A percentile compares a stretch with the other conserved stretches of the same genome.
phyloP scores from a whole-genome alignment of 208 protist genomes.

The Angomonas ambiguus region DNA sequence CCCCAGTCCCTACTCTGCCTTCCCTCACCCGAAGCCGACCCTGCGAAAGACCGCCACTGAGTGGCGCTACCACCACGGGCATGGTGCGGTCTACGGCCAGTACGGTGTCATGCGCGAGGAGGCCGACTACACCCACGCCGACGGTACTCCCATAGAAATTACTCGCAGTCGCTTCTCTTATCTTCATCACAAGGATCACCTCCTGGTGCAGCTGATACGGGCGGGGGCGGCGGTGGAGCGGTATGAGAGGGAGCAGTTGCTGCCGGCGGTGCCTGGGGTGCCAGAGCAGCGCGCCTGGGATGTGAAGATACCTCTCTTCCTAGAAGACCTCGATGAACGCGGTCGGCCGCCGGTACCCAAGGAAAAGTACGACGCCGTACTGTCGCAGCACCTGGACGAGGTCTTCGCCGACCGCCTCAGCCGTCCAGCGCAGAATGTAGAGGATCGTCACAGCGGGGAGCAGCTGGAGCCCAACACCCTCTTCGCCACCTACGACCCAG shows the following conservation, averaged over 20 bases:
- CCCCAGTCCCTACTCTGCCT: conserved; percentile 38
- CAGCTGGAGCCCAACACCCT: conserved; percentile 71
- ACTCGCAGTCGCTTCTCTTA: conserved; percentile 64
- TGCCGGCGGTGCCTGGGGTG: conserved; percentile 76
- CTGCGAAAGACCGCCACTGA: conserved; percentile 86
- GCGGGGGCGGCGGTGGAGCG: conserved; percentile 75
- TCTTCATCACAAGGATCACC: conserved; percentile 84
- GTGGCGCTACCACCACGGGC: conserved; percentile 77
- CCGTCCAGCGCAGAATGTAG: conserved; percentile 45
- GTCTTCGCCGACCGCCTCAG: conserved; percentile 25
- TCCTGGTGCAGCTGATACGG: conserved; percentile 85
- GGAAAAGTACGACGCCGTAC: conserved; percentile 13
- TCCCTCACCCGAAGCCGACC: conserved; percentile 37
- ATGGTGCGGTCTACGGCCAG: conserved; percentile 61
- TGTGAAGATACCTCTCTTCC: conserved; percentile 80
- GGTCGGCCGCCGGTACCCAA: conserved; percentile 40
- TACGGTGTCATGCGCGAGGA: conserved; percentile 76
- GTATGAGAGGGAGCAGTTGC: conserved; percentile 42
- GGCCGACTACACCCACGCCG: conserved; percentile 80
- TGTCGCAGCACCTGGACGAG: conserved; percentile 48
- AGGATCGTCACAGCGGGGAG: conserved; percentile 63
- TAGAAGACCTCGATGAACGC: conserved; percentile 81
- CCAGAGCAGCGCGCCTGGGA: conserved; percentile 87
- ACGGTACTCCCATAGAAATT: conserved; percentile 75
- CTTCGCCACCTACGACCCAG: conserved; percentile 80